Evolutionary conservation across 495 filamentous ascomycete genomes (phyloP).

Genomic region (Hypomontagnella monticulosa): DNA sequence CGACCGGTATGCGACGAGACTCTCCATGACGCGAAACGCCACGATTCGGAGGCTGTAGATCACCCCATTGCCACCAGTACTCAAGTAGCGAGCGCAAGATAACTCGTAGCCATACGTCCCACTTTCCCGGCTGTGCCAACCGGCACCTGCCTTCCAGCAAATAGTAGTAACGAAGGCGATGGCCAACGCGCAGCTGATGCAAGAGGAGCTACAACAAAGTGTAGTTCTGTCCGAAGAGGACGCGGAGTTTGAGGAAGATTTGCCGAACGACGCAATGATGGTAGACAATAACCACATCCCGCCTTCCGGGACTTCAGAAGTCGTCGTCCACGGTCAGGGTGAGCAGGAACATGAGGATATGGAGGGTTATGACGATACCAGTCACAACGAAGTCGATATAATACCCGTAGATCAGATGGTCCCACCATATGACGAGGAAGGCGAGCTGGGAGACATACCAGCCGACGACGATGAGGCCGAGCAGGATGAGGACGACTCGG

Average conservation of each 20-base stretch:
- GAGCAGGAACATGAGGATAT: slow-evolving; percentile 57
- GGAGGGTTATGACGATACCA: slow-evolving; percentile 59
- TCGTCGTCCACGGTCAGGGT: slow-evolving; percentile 33
- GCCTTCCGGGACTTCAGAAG: slow-evolving; percentile 46
- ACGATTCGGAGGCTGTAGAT: slow-evolving; percentile 33
- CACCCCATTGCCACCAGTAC: slow-evolving; percentile 21
- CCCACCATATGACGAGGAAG: slow-evolving; percentile 34
- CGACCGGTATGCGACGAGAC: slow-evolving; percentile 39
- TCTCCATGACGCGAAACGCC: slow-evolving; percentile 41
- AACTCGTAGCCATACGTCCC: neutral
- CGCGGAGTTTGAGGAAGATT: slow-evolving; percentile 46
- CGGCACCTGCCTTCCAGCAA: neutral
- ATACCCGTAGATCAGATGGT: slow-evolving; percentile 44
- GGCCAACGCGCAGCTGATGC: slow-evolving; percentile 60
- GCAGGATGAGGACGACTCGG: slow-evolving; percentile 53
- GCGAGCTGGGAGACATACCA: slow-evolving; percentile 52
- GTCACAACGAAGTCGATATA: slow-evolving; percentile 51
- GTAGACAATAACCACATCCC: slow-evolving; percentile 50
- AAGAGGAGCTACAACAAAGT: slow-evolving; percentile 61
- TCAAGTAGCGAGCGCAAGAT: neutral
- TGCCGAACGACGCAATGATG: slow-evolving; percentile 29
- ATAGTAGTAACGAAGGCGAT: slow-evolving; percentile 40
- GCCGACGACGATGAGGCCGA: slow-evolving; percentile 53
- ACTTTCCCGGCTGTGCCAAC: neutral
- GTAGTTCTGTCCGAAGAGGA: slow-evolving; percentile 57